These are phyloP conservation scores for Colletotrichum lupini DNA, from an alignment of 2,329 filamentous ascomycete genomes.

Conservation along the genomic window DNA sequence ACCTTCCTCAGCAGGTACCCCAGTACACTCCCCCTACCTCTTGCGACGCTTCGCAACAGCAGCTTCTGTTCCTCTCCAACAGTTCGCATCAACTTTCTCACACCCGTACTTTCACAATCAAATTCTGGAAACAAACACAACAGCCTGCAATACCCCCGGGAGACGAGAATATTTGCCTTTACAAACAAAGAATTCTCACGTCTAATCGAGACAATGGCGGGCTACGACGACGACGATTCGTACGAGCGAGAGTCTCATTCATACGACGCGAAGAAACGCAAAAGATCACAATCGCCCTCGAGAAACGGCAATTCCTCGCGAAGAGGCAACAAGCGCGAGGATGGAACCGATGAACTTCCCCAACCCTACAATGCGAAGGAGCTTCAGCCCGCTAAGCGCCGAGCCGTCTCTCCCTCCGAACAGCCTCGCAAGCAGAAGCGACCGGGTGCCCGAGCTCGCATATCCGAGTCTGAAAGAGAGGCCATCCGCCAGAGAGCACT, in stretches of 20 bases:
- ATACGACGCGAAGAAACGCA: conserved; percentile 56
- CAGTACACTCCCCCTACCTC: neutral
- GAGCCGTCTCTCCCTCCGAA: conserved; percentile 65
- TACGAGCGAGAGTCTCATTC: conserved; percentile 36
- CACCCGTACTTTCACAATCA: neutral
- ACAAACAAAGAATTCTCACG: neutral
- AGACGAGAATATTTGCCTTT: neutral
- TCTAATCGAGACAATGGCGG: conserved; percentile 35
- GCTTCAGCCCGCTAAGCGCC: conserved; percentile 69
- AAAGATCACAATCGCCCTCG: conserved; percentile 48
- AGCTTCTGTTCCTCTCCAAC: conserved; percentile 6
- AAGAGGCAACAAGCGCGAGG: conserved; percentile 40
- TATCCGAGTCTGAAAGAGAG: conserved; percentile 75
- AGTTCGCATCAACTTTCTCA: neutral
- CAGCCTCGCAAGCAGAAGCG: conserved; percentile 75
- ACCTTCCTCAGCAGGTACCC: neutral
- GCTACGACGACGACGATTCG: conserved; percentile 23
- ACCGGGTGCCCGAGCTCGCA: conserved; percentile 73
- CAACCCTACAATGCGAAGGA: conserved; percentile 71
- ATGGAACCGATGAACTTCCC: conserved; percentile 58
- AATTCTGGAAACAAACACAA: neutral
- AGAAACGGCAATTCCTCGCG: conserved; percentile 33
- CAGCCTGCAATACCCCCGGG: no score
- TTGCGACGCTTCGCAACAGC: conserved; percentile 11
- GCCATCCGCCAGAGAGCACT: conserved; percentile 72